Evolutionary conservation across 139 green algal species (phyloP).

Genomic region (Picochlorum sp.): DNA sequence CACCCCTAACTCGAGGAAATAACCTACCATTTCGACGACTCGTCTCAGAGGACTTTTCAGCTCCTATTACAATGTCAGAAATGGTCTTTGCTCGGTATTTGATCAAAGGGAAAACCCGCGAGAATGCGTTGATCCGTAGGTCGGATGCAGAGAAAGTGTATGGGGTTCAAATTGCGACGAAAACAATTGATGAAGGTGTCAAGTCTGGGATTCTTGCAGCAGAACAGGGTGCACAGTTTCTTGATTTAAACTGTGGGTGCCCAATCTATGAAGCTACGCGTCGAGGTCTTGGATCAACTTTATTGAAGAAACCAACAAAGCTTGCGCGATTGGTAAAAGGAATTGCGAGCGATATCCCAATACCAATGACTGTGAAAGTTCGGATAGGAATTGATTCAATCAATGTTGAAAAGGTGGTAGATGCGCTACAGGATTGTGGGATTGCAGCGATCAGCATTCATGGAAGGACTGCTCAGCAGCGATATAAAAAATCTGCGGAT

Average conservation of each 20-base stretch:
- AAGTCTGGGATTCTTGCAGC: constrained; percentile 44
- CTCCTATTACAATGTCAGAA: constrained; percentile 61
- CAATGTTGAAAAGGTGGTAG: constrained; percentile 52
- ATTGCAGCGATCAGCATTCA: constrained; percentile 74
- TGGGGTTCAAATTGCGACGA: constrained; percentile 66
- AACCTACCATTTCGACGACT: constrained; percentile 72
- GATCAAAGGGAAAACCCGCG: constrained; percentile 28
- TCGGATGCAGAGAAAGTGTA: constrained; percentile 22
- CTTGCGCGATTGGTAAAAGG: constrained; percentile 66
- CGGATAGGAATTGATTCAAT: constrained; percentile 51
- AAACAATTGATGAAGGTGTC: constrained; percentile 65
- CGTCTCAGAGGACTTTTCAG: constrained; percentile 51
- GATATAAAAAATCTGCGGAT: constrained; percentile 71
- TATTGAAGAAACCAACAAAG: constrained; percentile 73
- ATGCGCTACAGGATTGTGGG: constrained; percentile 47
- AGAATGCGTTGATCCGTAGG: constrained; percentile 21
- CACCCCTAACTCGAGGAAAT: constrained; percentile 53
- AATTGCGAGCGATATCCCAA: constrained; percentile 42
- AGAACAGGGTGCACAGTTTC: constrained; percentile 49
- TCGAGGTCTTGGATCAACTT: constrained; percentile 55
- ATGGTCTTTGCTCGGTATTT: constrained; percentile 68
- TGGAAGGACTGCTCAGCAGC: constrained; percentile 72
- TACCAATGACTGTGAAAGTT: constrained; percentile 83
- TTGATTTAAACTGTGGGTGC: constrained; percentile 85
- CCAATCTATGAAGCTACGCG: constrained; percentile 74